A percentile compares a stretch with the other conserved stretches of the same genome.
phyloP scores from a whole-genome alignment of 805 yeast species.

The Spathaspora girioi region DNA sequence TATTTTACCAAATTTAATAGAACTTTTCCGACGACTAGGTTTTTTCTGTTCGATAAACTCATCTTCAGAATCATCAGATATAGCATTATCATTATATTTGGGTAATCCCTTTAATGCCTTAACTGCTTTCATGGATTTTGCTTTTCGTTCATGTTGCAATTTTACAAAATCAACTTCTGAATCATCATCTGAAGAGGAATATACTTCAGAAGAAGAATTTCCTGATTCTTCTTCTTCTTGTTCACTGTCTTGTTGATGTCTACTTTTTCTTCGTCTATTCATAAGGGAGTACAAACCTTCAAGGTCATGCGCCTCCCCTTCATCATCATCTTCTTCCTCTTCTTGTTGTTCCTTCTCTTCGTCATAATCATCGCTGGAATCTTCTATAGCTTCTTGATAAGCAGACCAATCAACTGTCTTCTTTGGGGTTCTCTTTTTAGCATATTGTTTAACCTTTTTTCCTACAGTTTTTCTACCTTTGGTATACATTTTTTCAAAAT shows the following conservation, averaged over 20 bases:
- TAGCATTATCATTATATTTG: neutral
- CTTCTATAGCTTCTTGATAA: conserved; percentile 12
- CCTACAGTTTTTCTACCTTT: conserved; percentile 9
- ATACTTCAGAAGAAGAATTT: conserved; percentile 45
- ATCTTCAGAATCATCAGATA: conserved; percentile 3
- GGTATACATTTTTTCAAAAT: neutral
- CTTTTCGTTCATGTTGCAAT: conserved; percentile 65
- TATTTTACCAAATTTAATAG: conserved; percentile 30
- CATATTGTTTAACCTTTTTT: conserved; percentile 8
- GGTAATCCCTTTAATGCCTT: conserved; percentile 23
- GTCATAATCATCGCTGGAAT: conserved; percentile 15
- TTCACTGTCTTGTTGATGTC: conserved; percentile 4
- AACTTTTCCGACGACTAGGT: conserved; percentile 5
- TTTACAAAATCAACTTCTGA: conserved; percentile 70
- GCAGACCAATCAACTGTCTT: conserved; percentile 18
- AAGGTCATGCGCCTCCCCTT: conserved; percentile 9
- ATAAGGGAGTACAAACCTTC: conserved; percentile 22
- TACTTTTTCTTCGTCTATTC: conserved; percentile 8
- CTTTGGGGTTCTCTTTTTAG: conserved; percentile 20
- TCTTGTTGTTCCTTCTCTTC: conserved; percentile 14
- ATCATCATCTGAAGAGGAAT: conserved; percentile 44
- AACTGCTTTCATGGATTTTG: conserved; percentile 49
- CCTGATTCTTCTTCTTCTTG: conserved; percentile 20
- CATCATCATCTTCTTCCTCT: conserved; percentile 8
- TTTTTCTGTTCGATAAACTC: neutral